Conservation (phyloP, 2,329 filamentous ascomycete species). For the Leptosphaerulina australis region DNA sequence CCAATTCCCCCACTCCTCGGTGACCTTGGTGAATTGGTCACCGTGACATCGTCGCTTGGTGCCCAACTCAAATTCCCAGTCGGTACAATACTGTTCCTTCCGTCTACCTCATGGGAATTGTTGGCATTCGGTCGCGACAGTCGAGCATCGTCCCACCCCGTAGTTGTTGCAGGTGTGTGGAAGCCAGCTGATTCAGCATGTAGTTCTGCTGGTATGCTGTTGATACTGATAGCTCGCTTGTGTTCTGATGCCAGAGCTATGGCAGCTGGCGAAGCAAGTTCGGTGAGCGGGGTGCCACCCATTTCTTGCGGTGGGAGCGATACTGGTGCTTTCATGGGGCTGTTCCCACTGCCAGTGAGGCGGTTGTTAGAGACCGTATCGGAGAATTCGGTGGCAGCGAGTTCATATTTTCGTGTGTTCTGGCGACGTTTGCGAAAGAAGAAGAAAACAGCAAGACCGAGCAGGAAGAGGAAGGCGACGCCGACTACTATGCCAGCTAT, state of each 20-base stretch:
- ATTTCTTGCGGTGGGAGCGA: constrained; percentile 28
- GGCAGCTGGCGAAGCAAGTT: constrained; percentile 27
- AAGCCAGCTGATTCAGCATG: constrained; percentile 20
- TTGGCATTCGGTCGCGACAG: constrained; percentile 18
- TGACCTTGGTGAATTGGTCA: constrained; percentile 6
- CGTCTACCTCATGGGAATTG: constrained; percentile 25
- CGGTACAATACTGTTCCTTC: constrained; percentile 17
- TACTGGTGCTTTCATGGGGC: constrained; percentile 22
- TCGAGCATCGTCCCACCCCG: constrained; percentile 34
- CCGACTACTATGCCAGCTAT: constrained; percentile 45
- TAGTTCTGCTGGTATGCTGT: constrained; percentile 34
- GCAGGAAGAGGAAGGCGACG: constrained; percentile 24
- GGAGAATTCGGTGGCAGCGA: constrained; percentile 29
- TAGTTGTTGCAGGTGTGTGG: constrained; percentile 17
- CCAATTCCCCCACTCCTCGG: constrained; percentile 11
- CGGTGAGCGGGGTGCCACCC: constrained; percentile 32
- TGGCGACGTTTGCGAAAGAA: constrained; percentile 29
- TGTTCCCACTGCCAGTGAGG: background rate
- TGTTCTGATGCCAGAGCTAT: constrained; percentile 23
- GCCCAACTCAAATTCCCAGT: constrained; percentile 29
- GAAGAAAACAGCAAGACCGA: constrained; percentile 29
- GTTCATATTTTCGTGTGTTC: constrained; percentile 25
- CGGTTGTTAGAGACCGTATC: constrained; percentile 22
- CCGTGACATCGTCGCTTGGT: constrained; percentile 31
- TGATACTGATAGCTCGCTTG: constrained; percentile 30